phyloP scores from a whole-genome alignment of 2,329 filamentous ascomycete species.

The Trichoderma gracile region DNA sequence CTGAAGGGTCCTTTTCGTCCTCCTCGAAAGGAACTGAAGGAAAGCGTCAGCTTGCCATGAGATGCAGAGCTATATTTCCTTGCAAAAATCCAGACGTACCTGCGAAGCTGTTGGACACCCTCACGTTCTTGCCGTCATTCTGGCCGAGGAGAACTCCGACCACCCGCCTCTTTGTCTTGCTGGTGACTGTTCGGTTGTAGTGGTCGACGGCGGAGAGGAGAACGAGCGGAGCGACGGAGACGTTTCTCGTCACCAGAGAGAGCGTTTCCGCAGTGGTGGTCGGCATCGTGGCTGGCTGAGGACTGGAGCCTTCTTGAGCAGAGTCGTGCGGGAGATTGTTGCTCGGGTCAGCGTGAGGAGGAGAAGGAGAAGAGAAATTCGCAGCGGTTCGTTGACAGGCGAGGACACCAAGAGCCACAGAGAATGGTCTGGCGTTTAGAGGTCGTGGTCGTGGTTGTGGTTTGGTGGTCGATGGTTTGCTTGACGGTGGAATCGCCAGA shows the following conservation, averaged over 20 bases:
- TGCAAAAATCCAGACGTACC: conserved; percentile 54
- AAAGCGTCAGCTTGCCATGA: conserved; percentile 24
- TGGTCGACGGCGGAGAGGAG: conserved; percentile 98
- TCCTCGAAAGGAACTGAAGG: conserved; percentile 90
- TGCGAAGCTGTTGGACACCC: conserved; percentile 98
- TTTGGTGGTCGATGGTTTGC: conserved; percentile 8
- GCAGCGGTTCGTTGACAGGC: not conserved
- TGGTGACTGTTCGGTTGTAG: conserved; percentile 88
- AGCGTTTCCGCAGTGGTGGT: conserved; percentile 95
- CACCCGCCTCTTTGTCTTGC: conserved; percentile 81
- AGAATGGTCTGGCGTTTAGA: not conserved
- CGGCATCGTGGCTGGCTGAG: conserved; percentile 66
- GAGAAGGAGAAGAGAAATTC: not conserved
- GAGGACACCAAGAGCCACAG: not conserved
- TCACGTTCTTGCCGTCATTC: conserved; percentile 93
- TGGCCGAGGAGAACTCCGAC: conserved; percentile 93
- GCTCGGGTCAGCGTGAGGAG: not conserved
- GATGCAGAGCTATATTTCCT: not conserved
- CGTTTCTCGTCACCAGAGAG: conserved; percentile 89
- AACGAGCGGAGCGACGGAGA: conserved; percentile 95
- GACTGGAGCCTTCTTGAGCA: not conserved
- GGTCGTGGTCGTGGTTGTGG: not conserved
- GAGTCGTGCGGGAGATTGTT: not conserved
- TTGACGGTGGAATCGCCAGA: conserved; percentile 6
- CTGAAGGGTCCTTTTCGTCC: conserved; percentile 96